These are phyloP conservation scores for Acer campestre DNA, from an alignment of 345 rosid genomes.

Conservation along the genomic window DNA sequence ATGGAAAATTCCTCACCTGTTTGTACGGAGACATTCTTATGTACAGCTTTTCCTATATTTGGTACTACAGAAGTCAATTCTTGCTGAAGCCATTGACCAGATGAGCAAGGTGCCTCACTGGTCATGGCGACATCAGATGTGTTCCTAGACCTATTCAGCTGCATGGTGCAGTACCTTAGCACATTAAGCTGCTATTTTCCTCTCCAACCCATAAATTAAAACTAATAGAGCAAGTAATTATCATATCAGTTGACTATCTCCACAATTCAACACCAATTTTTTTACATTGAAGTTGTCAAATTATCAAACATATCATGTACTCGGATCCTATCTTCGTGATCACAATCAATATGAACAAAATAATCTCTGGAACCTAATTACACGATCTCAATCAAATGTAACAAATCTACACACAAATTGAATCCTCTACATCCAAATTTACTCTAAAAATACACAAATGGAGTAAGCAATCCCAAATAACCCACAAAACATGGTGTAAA, in stretches of 20 bases:
- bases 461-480: constrained; percentile 2
- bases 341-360: constrained; percentile 6
- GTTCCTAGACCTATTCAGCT: constrained; percentile 18
- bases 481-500: neutral
- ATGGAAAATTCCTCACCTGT: constrained; percentile 67
- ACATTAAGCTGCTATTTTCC: constrained; percentile 20
- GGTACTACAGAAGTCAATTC: constrained; percentile 29
- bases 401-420: constrained; percentile 10
- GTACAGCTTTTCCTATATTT: constrained; percentile 30
- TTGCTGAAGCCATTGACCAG: constrained; percentile 38
- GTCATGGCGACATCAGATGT: constrained; percentile 23
- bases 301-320: neutral
- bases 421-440: neutral
- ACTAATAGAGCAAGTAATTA: neutral
- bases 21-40: constrained; percentile 52
- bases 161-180: constrained; percentile 17
- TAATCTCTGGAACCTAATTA: neutral
- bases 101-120: constrained; percentile 33
- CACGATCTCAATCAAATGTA: constrained; percentile 19
- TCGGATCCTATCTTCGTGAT: constrained; percentile 8
- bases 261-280: neutral
- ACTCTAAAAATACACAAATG: constrained; percentile 1
- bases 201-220: constrained; percentile 12
- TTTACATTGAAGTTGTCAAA: neutral
- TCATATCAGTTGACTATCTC: constrained; percentile 17